Evolutionary conservation across 345 rosid genomes (phyloP).

Genomic region (Kernera saxatilis): DNA sequence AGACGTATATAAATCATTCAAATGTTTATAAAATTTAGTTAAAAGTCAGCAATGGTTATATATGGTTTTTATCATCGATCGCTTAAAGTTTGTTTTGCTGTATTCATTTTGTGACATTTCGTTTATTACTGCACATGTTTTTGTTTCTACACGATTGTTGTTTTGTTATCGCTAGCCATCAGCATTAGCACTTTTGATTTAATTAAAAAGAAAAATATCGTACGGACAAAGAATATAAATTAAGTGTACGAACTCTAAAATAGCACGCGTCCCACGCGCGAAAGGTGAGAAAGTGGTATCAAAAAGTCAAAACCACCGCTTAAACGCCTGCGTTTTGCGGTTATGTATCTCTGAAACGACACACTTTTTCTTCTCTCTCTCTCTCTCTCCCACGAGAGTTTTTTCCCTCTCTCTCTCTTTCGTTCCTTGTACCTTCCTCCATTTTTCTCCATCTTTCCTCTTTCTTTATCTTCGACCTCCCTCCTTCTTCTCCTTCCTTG

Average conservation of each 20-base stretch:
- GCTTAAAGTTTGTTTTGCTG: not conserved
- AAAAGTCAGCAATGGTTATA: not conserved
- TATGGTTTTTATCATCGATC: not conserved
- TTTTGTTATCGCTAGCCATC: not conserved
- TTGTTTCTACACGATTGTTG: not conserved
- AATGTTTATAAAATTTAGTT: not conserved
- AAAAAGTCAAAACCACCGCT: slow-evolving; percentile 26
- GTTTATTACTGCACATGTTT: not conserved
- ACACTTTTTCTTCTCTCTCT: not conserved
- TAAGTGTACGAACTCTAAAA: not conserved
- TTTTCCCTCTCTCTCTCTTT: slow-evolving; percentile 3
- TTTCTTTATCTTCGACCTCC: not conserved
- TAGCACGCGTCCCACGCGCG: slow-evolving; percentile 24
- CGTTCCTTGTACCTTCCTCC: slow-evolving; percentile 13
- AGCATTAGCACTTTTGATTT: not conserved
- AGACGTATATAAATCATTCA: no score
- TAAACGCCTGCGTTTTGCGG: slow-evolving; percentile 29
- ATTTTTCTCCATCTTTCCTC: slow-evolving; percentile 18
- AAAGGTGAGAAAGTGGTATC: not conserved
- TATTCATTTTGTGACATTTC: not conserved
- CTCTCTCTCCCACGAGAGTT: slow-evolving; percentile 20
- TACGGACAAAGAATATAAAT: slow-evolving; percentile 6
- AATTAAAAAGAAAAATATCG: not conserved
- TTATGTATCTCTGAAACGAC: slow-evolving; percentile 32
- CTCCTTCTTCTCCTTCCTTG: not conserved